A percentile compares a stretch with the other conserved stretches of the same genome.
phyloP scores from a whole-genome alignment of 768 basidiomycete genomes.

The Paxillus ammoniavirescens region DNA sequence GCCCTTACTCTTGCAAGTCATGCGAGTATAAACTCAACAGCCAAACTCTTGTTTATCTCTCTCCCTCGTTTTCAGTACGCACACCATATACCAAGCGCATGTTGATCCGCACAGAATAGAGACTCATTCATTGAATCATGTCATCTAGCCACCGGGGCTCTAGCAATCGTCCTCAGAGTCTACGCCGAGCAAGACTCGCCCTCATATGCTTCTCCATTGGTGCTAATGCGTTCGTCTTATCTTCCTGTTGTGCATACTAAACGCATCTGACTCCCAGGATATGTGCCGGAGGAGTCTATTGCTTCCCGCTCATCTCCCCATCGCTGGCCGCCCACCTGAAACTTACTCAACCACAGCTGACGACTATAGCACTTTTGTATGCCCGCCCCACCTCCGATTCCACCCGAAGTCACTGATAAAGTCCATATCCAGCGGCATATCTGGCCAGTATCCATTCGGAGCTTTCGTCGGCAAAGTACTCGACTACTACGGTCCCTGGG shows the following conservation, averaged over 20 bases:
- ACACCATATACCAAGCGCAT: neutral
- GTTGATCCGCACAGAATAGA: neutral
- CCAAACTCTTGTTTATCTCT: too few relatives aligned
- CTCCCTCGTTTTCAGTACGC: too few relatives aligned
- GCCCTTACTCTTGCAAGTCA: too few relatives aligned
- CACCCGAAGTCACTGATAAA: neutral
- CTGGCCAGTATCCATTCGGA: conserved; percentile 78
- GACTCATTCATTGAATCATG: conserved; percentile 7
- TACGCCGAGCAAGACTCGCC: conserved; percentile 26
- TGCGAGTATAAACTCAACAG: too few relatives aligned
- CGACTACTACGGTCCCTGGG: conserved; percentile 65
- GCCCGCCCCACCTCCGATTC: conserved; percentile 42
- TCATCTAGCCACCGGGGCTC: conserved; percentile 8
- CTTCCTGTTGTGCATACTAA: neutral
- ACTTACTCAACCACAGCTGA: conserved; percentile 74
- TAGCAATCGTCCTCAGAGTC: conserved; percentile 3
- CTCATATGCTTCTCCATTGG: conserved; percentile 54
- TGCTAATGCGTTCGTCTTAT: conserved; percentile 56
- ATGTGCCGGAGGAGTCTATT: too few relatives aligned
- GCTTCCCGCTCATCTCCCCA: neutral
- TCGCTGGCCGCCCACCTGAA: conserved; percentile 36
- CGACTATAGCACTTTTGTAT: conserved; percentile 75
- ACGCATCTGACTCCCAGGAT: neutral
- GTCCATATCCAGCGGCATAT: conserved; percentile 58
- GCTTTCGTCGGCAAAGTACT: conserved; percentile 67